Evolutionary conservation across 2,329 filamentous ascomycete genomes (phyloP), one percentile per base, ranked within the genome.

Genomic region (Paraconiothyrium brasiliense): DNA sequence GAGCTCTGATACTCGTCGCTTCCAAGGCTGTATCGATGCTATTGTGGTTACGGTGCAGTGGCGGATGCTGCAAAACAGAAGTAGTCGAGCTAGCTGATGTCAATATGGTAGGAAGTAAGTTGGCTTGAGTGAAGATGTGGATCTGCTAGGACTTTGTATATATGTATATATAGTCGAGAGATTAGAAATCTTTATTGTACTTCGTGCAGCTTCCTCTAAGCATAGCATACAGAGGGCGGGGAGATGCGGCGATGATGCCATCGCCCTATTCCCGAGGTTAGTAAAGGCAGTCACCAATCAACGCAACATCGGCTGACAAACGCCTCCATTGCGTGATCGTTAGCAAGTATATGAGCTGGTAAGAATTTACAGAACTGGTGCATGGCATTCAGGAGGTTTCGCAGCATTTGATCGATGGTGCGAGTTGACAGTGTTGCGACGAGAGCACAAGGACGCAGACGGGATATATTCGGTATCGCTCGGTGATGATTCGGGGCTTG

Each of bases 211-310:
- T 30, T 41, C 54, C 47, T 59, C 60, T 46, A 47, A 55, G 55
- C 67, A 66, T 65, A 62, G 20, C 20, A 20, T 20, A 20, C 60
- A 32, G 11, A 24, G 37, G 39, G 65, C 47, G 57, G 58, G 64
- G 64, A 62, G 55, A 58, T 20, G 66, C 65, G 67, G 68, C 70
- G 58, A 76, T 78, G 73, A 75, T 73, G 71, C 69, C 72, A 76
- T 77, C 57, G 59, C 62, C 46, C 62, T 73, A 75, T 73, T 70
- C 57, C 68, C 64, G 68, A 68, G 65, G 66, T 76, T 76, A 71
- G 46, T 72, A 74, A 76, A 27, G 37, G 5, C 11, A 10, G 11
- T 57, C 43, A 46, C 67, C 68, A 71, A 72, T 70, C 54, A 67
- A 16, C 35, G 39, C 16, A 52, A 13, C 20, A 14, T 39, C 22